Evolutionary conservation across 139 green algal genomes (phyloP).

Genomic region (Trebouxia sp.): DNA sequence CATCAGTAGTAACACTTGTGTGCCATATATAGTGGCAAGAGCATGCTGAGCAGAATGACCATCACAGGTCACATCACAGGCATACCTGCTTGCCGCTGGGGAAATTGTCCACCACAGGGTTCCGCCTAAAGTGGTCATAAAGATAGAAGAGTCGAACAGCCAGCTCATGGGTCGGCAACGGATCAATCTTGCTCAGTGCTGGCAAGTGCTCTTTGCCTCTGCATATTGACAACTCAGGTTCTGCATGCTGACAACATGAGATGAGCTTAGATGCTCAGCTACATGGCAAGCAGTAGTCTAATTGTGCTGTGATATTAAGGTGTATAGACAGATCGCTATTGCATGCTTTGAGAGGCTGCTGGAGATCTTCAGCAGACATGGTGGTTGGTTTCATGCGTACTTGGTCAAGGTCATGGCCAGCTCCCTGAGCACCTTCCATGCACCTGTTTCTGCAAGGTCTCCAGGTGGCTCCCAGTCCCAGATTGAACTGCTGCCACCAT

Average conservation of each 20-base stretch:
- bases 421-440: constrained; percentile 26
- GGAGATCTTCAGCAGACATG: too few relatives aligned
- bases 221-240: too few relatives aligned
- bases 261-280: too few relatives aligned
- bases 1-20: too few relatives aligned
- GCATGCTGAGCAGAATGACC: background rate
- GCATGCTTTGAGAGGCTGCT: too few relatives aligned
- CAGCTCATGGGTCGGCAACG: constrained; percentile 23
- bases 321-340: too few relatives aligned
- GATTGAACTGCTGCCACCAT: background rate
- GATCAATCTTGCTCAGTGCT: background rate
- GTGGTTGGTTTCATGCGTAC: too few relatives aligned
- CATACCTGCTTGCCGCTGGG: background rate
- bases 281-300: too few relatives aligned
- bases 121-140: constrained; percentile 4
- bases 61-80: background rate
- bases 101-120: constrained; percentile 6
- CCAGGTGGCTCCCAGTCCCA: constrained; percentile 29
- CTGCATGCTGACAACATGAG: too few relatives aligned
- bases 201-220: constrained; percentile 26
- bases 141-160: constrained; percentile 31
- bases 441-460: constrained; percentile 19
- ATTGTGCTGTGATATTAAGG: too few relatives aligned
- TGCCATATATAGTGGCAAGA: background rate
- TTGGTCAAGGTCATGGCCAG: constrained; percentile 27